Conservation (phyloP, 148 eudicot genomes). For the Rhododendron molle region DNA sequence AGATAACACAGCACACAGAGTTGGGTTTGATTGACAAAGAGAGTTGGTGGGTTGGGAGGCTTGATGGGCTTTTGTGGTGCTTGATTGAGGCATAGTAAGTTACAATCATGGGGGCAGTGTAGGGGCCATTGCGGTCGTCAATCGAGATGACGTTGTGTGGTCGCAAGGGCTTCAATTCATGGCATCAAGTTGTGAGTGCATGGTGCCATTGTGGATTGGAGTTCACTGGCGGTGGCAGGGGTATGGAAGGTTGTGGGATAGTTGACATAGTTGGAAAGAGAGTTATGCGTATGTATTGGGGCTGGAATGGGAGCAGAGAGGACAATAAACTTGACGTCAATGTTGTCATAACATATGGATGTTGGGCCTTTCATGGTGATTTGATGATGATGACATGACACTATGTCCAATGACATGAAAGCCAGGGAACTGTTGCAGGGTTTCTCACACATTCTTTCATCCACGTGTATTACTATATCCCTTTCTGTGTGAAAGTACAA, state of each 20-base stretch:
- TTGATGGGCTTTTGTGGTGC: background rate
- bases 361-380: background rate
- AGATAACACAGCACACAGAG: background rate
- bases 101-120: background rate
- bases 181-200: background rate
- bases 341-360: background rate
- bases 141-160: background rate
- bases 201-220: background rate
- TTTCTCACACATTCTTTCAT: background rate
- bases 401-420: background rate
- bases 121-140: background rate
- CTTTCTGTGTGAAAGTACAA: background rate
- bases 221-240: background rate
- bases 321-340: background rate
- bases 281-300: background rate
- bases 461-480: background rate
- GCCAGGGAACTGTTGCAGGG: background rate
- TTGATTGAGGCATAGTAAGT: background rate
- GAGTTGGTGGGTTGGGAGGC: background rate
- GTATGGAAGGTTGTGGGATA: background rate
- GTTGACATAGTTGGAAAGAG: background rate
- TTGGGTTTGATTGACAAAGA: background rate
- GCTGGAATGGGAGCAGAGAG: background rate
- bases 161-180: background rate
- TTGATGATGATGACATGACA: background rate